Base-by-base conservation (phyloP, 164 flowering plant species). In the Berberis thunbergii region DNA sequence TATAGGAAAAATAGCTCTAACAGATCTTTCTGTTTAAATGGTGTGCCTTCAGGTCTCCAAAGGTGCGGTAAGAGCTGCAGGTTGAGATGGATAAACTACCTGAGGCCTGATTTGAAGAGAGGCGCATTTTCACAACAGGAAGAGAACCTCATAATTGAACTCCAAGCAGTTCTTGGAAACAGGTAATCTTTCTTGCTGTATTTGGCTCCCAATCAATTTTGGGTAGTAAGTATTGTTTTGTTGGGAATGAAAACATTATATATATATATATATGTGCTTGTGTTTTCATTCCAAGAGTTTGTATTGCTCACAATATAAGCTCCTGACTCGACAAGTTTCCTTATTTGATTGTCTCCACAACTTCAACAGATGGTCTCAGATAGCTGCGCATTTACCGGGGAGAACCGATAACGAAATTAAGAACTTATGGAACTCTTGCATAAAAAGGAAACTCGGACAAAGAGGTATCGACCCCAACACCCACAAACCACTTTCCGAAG, bases 31-130 rank as follows among this genome's bases (percentile, higher is more conserved):
- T 44, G 45, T 65, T 10, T 59, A 12, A 12, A 6, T 57, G 40
- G 50, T 10, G 38, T 40, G 49, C 26, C 26, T 0, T 26, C 78
- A 85, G 95, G 96, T 64, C 65, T 89, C 58, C 89, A 86, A 63
- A 81, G 96, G 66, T 86, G 96, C 69, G 96, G 96, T 39, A 89
- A 88, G 77, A 88, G 96, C 62, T 88, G 96, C 76, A 82, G 96
- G 65, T 62, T 88, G 50, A 76, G 96, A 78, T 88, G 96, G 96
- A 88, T 88, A 69, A 88, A 88, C 63, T 88, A 86, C 79, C 67
- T 89, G 72, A 81, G 96, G 78, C 96, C 96, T 70, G 96, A 89
- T 72, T 80, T 89, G 73, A 89, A 89, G 67, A 77, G 93, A 73
- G 96, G 96, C 59, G 77, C 89, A 70, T 89, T 89, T 66, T 86